Base-by-base conservation (phyloP, 2,329 filamentous ascomycete genomes). In the Diaporthe velutina region DNA sequence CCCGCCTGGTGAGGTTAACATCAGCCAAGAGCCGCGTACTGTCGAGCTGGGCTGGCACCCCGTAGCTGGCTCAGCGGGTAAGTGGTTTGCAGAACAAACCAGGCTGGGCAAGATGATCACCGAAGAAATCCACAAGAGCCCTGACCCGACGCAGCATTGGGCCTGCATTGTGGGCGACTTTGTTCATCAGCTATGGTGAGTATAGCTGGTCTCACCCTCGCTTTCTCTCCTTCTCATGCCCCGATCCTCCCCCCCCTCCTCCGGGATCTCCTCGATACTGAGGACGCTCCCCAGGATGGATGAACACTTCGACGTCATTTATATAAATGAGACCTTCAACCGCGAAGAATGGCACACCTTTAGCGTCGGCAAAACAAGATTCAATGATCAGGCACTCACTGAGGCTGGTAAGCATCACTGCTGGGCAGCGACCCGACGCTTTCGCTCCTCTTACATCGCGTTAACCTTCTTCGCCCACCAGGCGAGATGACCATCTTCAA, bases 101-200 rank as follows among this genome's bases (percentile, higher is more conserved):
- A 86, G 87, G 0, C 79, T 91, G 30, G 89, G 89, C 3, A 88
- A 87, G 80, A 82, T 88, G 83, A 90, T 91, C 74, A 90, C 88
- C 0, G 86, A 89, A 60, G 87, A 85, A 76, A 86, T 89, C 71
- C 86, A 88, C 77, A 84, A 83, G 73, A 90, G 88, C 76, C 89
- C 89, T 0, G 89, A 91, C 78, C 89, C 89, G 4, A 90, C 88
- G 5, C 89, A 91, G 81, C 89, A 91, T 78, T 91, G 89, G 89
- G 89, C 88, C 3, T 87, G 91, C 1, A 82, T 91, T 0, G 88
- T 91, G 0, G 89, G 88, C 2, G 88, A 87, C 17, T 91, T 84
- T 78, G 86, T 85, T 1, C 89, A 91, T 79, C 84, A 91, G 79
- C 81, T 91, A n/a, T 91, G 89, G 89, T 67, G 10, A 17, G 61